phyloP scores from a whole-genome alignment of 1,284 basidiomycete species.

The Moesziomyces sp. region DNA sequence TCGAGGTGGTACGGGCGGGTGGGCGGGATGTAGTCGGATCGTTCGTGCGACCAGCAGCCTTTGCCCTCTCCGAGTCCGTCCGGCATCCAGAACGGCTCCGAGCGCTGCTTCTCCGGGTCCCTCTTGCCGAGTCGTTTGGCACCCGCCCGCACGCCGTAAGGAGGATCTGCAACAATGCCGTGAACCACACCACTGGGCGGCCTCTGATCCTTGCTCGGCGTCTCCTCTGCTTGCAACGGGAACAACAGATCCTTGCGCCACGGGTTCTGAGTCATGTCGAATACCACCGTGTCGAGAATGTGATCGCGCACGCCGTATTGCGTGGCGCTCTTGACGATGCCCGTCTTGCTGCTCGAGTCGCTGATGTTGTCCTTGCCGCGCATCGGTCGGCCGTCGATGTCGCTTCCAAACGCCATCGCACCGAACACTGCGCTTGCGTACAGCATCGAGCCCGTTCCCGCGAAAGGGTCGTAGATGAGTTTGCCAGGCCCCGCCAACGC shows the following conservation, averaged over 20 bases:
- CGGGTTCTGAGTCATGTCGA: slow-evolving; percentile 88
- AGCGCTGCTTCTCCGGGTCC: slow-evolving; percentile 66
- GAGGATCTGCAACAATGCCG: slow-evolving; percentile 74
- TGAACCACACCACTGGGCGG: slow-evolving; percentile 78
- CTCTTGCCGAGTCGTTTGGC: slow-evolving; percentile 89
- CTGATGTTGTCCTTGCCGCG: slow-evolving; percentile 79
- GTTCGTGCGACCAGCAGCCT: slow-evolving; percentile 55
- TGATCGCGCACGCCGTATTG: slow-evolving; percentile 84
- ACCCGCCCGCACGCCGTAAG: slow-evolving; percentile 94
- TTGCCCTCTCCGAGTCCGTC: slow-evolving; percentile 56
- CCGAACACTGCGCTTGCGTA: slow-evolving; percentile 82
- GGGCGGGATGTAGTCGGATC: slow-evolving; percentile 72
- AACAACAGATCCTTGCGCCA: slow-evolving; percentile 73
- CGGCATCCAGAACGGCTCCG: slow-evolving; percentile 63
- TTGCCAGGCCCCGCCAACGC: slow-evolving; percentile 86
- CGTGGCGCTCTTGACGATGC: slow-evolving; percentile 78
- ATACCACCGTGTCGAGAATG: slow-evolving; percentile 86
- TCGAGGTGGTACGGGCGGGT: slow-evolving; percentile 93
- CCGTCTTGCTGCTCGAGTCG: slow-evolving; percentile 66
- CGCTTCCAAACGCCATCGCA: slow-evolving; percentile 86
- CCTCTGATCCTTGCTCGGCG: neutral
- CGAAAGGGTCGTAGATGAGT: slow-evolving; percentile 94
- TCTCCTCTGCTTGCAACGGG: slow-evolving; percentile 7
- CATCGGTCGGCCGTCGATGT: slow-evolving; percentile 98
- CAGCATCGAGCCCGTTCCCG: slow-evolving; percentile 95